phyloP scores from a whole-genome alignment of 225 moss, liverwort and hornwort genomes.

The Polytrichum formosum region DNA sequence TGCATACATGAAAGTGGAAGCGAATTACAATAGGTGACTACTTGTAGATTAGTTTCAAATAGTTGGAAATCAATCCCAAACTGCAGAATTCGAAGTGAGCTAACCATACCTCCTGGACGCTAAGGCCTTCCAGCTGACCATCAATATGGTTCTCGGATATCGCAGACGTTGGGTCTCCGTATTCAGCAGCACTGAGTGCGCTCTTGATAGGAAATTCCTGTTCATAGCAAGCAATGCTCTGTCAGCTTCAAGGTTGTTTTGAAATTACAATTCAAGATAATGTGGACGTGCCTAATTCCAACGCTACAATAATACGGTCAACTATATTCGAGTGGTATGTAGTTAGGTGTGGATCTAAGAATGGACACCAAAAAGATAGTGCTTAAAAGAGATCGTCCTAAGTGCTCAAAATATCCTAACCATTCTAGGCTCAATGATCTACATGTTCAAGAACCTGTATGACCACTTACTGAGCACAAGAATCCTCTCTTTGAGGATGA shows the following conservation, averaged over 20 bases:
- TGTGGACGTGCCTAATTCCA: not conserved
- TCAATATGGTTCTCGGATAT: constrained; percentile 31
- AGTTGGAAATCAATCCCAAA: not conserved
- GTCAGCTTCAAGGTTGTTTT: not conserved
- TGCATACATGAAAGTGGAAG: not conserved
- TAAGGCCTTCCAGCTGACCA: constrained; percentile 32
- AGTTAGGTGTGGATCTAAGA: no score
- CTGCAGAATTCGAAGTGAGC: not conserved
- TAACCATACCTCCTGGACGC: constrained; percentile 23
- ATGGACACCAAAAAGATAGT: no score
- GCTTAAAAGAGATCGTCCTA: no score
- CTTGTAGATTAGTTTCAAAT: not conserved
- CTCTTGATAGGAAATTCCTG: constrained; percentile 66
- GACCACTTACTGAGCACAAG: no score
- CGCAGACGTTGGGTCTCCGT: constrained; percentile 28
- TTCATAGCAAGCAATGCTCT: not conserved
- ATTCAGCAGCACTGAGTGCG: constrained; percentile 21
- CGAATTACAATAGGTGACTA: not conserved
- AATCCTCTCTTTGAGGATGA: no score
- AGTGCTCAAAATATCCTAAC: no score
- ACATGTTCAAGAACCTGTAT: no score
- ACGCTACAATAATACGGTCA: not conserved
- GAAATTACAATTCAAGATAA: not conserved
- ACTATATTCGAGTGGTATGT: no score
- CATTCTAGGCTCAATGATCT: no score